Evolutionary conservation across 345 rosid genomes (phyloP).

Genomic region (Sisymbrium altissimum): DNA sequence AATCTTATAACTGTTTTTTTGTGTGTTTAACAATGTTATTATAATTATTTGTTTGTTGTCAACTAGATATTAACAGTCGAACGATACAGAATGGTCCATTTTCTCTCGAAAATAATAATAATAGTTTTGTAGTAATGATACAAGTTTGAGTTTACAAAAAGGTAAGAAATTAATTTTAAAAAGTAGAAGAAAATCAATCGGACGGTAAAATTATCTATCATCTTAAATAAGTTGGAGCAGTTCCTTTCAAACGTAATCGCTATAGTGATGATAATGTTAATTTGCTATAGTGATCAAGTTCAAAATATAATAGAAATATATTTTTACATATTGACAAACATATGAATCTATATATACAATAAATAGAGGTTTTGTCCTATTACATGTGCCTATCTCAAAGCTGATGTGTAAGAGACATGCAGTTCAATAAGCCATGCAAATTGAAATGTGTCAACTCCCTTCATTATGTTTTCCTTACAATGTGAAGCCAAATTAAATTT

Average conservation of each 20-base stretch:
- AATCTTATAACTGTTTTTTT: background rate
- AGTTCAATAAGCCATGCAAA: conserved; percentile 29
- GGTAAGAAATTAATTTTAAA: too few relatives aligned
- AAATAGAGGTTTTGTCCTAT: conserved; percentile 3
- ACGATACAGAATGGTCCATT: too few relatives aligned
- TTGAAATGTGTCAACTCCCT: conserved; percentile 29
- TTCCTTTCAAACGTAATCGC: background rate
- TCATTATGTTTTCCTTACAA: background rate
- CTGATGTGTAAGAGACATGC: conserved; percentile 34
- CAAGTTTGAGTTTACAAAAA: too few relatives aligned
- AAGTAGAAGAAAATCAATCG: too few relatives aligned
- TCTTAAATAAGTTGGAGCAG: background rate
- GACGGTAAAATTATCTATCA: background rate
- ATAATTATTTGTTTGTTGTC: background rate
- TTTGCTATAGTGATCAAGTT: background rate
- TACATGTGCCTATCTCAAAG: conserved; percentile 22
- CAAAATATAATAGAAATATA: background rate
- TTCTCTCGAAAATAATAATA: too few relatives aligned
- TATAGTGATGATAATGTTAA: background rate
- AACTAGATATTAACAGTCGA: too few relatives aligned
- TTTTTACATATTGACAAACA: background rate
- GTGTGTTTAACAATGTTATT: background rate
- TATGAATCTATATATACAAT: background rate
- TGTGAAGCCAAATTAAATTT: background rate
- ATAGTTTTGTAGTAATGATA: too few relatives aligned